Base-by-base conservation (phyloP, 169 alveolate genomes). In the Plasmodium cynomolgi region DNA sequence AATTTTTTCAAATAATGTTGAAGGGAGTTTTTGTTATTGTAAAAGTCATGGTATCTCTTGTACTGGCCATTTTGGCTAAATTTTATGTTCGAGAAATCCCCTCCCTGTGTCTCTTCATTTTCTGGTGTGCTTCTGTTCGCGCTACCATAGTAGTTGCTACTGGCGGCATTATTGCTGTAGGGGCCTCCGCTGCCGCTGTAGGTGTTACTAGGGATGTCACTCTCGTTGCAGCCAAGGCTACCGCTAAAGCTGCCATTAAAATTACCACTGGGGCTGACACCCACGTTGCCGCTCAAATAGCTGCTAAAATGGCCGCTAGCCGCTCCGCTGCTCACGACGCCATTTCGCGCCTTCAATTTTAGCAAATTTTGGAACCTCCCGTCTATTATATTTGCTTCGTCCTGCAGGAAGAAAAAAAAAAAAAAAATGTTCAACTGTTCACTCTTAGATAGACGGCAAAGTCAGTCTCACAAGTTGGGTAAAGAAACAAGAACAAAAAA, bases 1-100 rank as follows among this genome's bases (percentile, higher is more conserved):
- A 84, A 84, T 84, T 84, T 84, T 71, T 84, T 84, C 75, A 84
- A 41, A 44, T 84, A 84, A 39, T 84, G 93, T 17, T 84, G 93
- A 72, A 84, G 37, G 47, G 93, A 84, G 56, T 73, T 84, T 73
- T 84, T 84, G 26, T 84, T 84, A 84, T 84, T 84, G 31, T 84
- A 84, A 84, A 84, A 68, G 34, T 84, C 93, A 37, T 84, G 84
- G 23, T 31, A 41, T 72, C 93, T 84, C 44, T 84, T 84, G 77
- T 84, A 83, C 37, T 71, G 93, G 11, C 62, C 84, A 73, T 73
- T 84, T 84, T 71, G 93, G 72, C 74, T 72, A 26, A 71, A 23
- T 44, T 73, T 84, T 72, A 71, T 72, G 77, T 84, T 73, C 75
- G 77, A 26, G 34, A 23, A 72, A 71, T 84, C 84, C 54, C 77